Evolutionary conservation across 1,139 yeast genomes (phyloP).

Genomic region (Sugiyamaella neomexicana): DNA sequence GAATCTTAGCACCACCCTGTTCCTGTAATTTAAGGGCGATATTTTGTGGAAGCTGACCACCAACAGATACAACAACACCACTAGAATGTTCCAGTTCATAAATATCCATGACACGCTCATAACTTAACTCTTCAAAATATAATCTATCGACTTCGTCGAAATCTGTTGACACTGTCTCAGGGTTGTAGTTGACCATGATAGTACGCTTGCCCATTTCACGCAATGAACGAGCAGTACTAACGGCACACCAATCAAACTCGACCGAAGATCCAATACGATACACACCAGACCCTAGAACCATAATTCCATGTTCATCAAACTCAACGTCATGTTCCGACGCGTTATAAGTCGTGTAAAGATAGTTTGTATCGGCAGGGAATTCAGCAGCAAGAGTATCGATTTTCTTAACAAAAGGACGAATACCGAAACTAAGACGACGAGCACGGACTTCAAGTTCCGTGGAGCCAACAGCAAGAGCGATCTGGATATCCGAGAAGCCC

Average conservation of each 20-base stretch:
- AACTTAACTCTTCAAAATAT: slow-evolving; percentile 91
- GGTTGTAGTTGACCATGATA: slow-evolving; percentile 95
- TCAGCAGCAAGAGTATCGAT: slow-evolving; percentile 98
- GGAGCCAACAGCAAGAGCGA: slow-evolving; percentile 69
- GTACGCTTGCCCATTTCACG: slow-evolving; percentile 87
- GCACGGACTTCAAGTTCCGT: slow-evolving; percentile 78
- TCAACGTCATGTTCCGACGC: slow-evolving; percentile 82
- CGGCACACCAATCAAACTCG: slow-evolving; percentile 99
- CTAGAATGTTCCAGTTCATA: slow-evolving; percentile 86
- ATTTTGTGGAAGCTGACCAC: slow-evolving; percentile 97
- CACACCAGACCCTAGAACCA: slow-evolving; percentile 97
- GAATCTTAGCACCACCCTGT: slow-evolving; percentile 68
- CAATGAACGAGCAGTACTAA: slow-evolving; percentile 90
- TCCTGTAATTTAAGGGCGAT: slow-evolving; percentile 84
- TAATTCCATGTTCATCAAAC: slow-evolving; percentile 85
- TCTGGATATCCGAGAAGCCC: slow-evolving; percentile 94
- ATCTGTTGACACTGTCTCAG: slow-evolving; percentile 98
- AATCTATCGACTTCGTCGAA: slow-evolving; percentile 97
- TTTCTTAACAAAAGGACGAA: slow-evolving; percentile 91
- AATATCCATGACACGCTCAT: slow-evolving; percentile 96
- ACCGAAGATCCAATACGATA: slow-evolving; percentile 98
- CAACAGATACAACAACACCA: slow-evolving; percentile 94
- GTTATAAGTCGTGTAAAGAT: slow-evolving; percentile 92
- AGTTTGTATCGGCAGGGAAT: slow-evolving; percentile 96
- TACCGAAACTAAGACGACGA: slow-evolving; percentile 71